A percentile compares a stretch with the other conserved stretches of the same genome.
Conservation (phyloP, 306 rosid species). For the Mimosa pudica region DNA sequence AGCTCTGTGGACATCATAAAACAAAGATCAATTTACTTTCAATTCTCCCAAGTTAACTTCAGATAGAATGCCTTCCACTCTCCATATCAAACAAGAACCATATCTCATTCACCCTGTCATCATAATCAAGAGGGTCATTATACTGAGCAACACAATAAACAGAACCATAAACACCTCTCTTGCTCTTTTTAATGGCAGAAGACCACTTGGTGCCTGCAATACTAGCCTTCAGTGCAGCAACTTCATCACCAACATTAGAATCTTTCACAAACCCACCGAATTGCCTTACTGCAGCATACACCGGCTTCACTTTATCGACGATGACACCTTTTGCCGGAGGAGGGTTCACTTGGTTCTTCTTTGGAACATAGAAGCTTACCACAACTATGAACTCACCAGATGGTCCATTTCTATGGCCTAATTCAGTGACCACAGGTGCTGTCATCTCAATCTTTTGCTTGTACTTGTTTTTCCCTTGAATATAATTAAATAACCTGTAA, state of each 20-base stretch:
- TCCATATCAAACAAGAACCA: slow-evolving; percentile 45
- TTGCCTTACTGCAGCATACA: slow-evolving; percentile 65
- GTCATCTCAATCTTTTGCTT: slow-evolving; percentile 80
- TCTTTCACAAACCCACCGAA: slow-evolving; percentile 68
- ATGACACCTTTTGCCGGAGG: slow-evolving; percentile 68
- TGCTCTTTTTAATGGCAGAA: slow-evolving; percentile 57
- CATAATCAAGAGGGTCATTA: slow-evolving; percentile 69
- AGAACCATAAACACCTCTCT: slow-evolving; percentile 42
- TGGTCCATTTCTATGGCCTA: slow-evolving; percentile 69
- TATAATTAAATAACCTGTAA: slow-evolving; percentile 74
- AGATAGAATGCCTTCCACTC: neutral
- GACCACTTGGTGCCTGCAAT: slow-evolving; percentile 69
- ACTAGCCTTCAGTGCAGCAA: slow-evolving; percentile 64
- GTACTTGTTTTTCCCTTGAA: slow-evolving; percentile 75
- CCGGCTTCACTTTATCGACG: slow-evolving; percentile 60
- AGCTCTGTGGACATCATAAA: neutral
- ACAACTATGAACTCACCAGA: slow-evolving; percentile 67
- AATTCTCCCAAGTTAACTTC: neutral
- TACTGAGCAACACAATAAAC: slow-evolving; percentile 77
- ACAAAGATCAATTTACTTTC: neutral
- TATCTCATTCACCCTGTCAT: slow-evolving; percentile 69
- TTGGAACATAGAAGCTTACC: slow-evolving; percentile 79
- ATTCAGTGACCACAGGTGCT: slow-evolving; percentile 69
- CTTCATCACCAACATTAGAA: slow-evolving; percentile 51
- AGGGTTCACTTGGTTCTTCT: slow-evolving; percentile 73